These are phyloP conservation scores for Streptanthus diversifolius DNA, from an alignment of 345 rosid species.

Conservation along the genomic window DNA sequence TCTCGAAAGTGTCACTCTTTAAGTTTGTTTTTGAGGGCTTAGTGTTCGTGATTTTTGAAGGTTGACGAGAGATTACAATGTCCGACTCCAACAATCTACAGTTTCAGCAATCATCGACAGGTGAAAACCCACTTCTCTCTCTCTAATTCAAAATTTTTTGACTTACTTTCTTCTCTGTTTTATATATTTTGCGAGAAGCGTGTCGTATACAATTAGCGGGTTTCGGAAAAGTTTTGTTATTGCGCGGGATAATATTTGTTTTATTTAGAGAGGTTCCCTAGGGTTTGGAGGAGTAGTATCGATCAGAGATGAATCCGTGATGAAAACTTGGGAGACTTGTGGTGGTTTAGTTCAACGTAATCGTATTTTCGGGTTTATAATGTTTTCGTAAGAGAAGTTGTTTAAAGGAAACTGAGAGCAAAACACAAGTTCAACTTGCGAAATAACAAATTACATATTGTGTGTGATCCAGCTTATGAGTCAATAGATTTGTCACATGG, in stretches of 20 bases:
- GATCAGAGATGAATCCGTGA: neutral
- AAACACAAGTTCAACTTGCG: neutral
- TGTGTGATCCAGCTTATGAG: neutral
- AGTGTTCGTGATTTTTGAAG: constrained; percentile 3
- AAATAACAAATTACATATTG: neutral
- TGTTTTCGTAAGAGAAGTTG: neutral
- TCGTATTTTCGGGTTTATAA: neutral
- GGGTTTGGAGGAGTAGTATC: constrained; percentile 10
- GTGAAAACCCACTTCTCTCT: constrained; percentile 7
- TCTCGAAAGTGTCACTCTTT: constrained; percentile 20
- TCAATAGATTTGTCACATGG: neutral
- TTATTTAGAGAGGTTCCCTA: neutral
- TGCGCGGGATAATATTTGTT: neutral
- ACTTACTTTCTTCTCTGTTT: neutral
- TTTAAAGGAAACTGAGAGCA: neutral
- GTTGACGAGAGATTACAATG: constrained; percentile 3
- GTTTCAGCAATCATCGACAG: constrained; percentile 28
- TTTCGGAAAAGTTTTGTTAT: neutral
- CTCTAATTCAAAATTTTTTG: neutral
- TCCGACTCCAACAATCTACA: constrained; percentile 11
- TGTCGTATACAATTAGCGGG: neutral
- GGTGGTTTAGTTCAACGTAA: neutral
- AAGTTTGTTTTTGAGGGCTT: neutral
- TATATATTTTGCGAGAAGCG: neutral
- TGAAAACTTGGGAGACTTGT: neutral